Base-by-base conservation (phyloP, 345 rosid species). In the Melastoma malabathricum region DNA sequence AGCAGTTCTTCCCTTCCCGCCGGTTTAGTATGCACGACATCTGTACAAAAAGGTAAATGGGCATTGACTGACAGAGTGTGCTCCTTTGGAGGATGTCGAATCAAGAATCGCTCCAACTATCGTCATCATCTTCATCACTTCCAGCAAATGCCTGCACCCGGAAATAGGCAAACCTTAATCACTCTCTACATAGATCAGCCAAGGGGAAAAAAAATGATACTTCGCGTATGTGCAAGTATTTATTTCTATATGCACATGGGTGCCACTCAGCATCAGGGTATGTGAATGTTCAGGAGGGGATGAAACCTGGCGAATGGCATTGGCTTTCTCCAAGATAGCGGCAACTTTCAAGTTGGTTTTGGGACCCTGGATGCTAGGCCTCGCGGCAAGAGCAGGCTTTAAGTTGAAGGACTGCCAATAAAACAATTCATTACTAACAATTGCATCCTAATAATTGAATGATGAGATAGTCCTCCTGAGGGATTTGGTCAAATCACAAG, bases 291-390 rank as follows among this genome's bases (percentile, higher is more conserved):
- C 41, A 9, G 41, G 2, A 34, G 41, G 1, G 41, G 12, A 12
- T 34, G 41, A 34, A 51, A 93, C 99, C 99, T 79, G 94, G 58
- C 97, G 95, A 59, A 93, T 93, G 45, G 97, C 82, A 70, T 76
- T 93, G 66, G 99, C 99, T 70, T 88, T 93, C 88, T 85, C 92
- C 73, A 93, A 77, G 68, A 93, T 93, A 59, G 97, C 99, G 61
- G 95, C 90, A 71, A 93, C 90, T 74, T 60, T 85, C 64, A 84
- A 57, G 76, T 88, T 88, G 48, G 99, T 93, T 69, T 74, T 83
- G 48, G 99, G 95, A 65, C 86, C 88, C 57, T 76, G 63, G 50
- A 83, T 65, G 72, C 80, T 73, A 52, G 95, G 95, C 57, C 97
- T 69, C 43, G 81, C 69, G 46, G 54, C 65, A 29, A 61, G 56